Evolutionary conservation across 306 rosid species (phyloP).

Genomic region (Castanea sativa): DNA sequence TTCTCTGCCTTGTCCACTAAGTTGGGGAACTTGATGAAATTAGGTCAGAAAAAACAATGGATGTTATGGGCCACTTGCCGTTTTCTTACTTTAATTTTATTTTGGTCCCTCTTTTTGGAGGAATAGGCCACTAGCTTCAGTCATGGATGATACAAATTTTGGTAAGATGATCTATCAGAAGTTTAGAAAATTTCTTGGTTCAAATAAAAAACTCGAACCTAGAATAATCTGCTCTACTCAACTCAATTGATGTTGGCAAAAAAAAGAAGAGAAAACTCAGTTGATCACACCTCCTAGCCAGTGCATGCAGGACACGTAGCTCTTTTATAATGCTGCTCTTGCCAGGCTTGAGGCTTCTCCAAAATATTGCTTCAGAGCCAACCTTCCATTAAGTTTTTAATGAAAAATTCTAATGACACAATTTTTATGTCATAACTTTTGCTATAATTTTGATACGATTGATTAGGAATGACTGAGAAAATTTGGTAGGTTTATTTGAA

Average conservation of each 20-base stretch:
- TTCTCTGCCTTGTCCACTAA: background rate
- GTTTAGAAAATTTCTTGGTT: slow-evolving; percentile 25
- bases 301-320: slow-evolving; percentile 26
- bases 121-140: slow-evolving; percentile 15
- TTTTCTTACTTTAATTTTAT: background rate
- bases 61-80: slow-evolving; percentile 14
- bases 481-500: too few species aligned
- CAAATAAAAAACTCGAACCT: slow-evolving; percentile 11
- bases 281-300: slow-evolving; percentile 16
- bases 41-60: slow-evolving; percentile 39
- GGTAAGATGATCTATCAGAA: slow-evolving; percentile 29
- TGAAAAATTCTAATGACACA: too few species aligned
- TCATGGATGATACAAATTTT: slow-evolving; percentile 30
- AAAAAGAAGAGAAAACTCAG: background rate
- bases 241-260: slow-evolving; percentile 2
- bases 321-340: slow-evolving; percentile 20
- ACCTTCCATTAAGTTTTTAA: background rate
- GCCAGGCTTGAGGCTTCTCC: slow-evolving; percentile 20
- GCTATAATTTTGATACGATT: too few species aligned
- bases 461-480: too few species aligned
- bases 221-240: slow-evolving; percentile 14
- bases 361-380: slow-evolving; percentile 15
- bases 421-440: too few species aligned
- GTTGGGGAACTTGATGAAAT: slow-evolving; percentile 18
- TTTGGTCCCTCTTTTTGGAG: background rate